Percentiles rank a stretch among this genome's conserved stretches.
phyloP scores from a whole-genome alignment of 768 basidiomycete species.

The Trametes villosa region DNA sequence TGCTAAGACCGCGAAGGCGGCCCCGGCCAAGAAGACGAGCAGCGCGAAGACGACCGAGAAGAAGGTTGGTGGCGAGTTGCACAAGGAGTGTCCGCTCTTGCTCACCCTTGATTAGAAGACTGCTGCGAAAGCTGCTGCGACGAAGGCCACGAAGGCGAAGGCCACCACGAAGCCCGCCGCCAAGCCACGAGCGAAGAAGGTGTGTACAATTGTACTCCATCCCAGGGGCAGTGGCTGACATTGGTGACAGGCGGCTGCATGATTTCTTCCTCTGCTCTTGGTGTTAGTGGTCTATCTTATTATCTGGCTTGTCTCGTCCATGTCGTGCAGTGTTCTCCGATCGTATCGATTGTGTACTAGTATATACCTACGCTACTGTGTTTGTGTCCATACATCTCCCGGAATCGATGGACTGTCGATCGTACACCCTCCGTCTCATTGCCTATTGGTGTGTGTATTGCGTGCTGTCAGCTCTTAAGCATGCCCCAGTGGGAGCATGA shows the following conservation, averaged over 20 bases:
- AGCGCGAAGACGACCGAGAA: conserved; percentile 38
- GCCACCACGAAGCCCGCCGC: conserved; percentile 29
- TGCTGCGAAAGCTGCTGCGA: conserved; percentile 36
- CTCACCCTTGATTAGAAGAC: conserved; percentile 22
- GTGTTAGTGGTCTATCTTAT: conserved; percentile 17
- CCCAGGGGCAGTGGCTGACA: neutral
- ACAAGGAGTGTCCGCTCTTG: no score
- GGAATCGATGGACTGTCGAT: conserved; percentile 15
- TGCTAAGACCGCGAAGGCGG: conserved; percentile 37
- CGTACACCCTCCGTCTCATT: neutral
- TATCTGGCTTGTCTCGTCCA: conserved; percentile 11
- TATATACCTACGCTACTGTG: conserved; percentile 22
- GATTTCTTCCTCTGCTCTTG: neutral
- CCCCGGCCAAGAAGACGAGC: conserved; percentile 40
- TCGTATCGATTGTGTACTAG: conserved; percentile 20
- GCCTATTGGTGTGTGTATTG: neutral
- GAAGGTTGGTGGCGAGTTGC: conserved; percentile 28
- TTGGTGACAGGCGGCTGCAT: conserved; percentile 11
- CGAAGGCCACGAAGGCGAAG: conserved; percentile 32
- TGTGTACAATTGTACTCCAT: neutral
- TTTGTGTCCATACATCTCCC: conserved; percentile 15
- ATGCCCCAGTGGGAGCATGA: no score
- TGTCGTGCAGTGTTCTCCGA: conserved; percentile 1
- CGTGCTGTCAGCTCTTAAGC: neutral
- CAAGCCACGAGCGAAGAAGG: conserved; percentile 30